A percentile compares a stretch with the other conserved stretches of the same genome.
phyloP scores from a whole-genome alignment of 2,329 filamentous ascomycete genomes.

The Amauroascus verrucosus region DNA sequence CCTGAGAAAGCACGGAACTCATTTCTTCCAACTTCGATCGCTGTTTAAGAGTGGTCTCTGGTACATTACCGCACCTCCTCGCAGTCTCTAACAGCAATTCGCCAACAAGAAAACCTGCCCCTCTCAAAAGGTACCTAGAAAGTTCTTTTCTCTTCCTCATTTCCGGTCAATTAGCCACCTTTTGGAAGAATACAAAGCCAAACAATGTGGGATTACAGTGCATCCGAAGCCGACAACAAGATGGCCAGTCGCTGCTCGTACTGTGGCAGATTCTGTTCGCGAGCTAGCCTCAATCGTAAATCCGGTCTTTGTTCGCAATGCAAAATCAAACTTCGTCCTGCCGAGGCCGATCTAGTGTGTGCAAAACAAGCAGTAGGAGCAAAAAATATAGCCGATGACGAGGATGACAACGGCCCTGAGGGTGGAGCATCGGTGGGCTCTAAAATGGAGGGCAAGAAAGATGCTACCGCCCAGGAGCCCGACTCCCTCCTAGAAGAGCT shows the following conservation, averaged over 20 bases:
- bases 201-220: conserved; percentile 17
- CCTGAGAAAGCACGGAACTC: conserved; percentile 2
- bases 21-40: not conserved
- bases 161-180: not conserved
- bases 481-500: conserved; percentile 3
- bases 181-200: conserved; percentile 9
- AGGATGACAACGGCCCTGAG: conserved; percentile 6
- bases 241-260: conserved; percentile 17
- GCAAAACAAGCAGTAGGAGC: conserved; percentile 1
- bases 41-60: not conserved
- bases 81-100: not conserved
- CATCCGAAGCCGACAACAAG: conserved; percentile 13
- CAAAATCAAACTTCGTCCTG: conserved; percentile 11
- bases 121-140: not conserved
- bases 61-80: not conserved
- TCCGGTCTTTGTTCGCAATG: conserved; percentile 16
- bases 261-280: conserved; percentile 17
- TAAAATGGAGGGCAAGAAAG: conserved; percentile 9
- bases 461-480: conserved; percentile 6
- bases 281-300: conserved; percentile 5
- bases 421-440: conserved; percentile 7
- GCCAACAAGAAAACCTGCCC: not conserved
- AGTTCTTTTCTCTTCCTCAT: not conserved
- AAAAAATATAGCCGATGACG: not conserved
- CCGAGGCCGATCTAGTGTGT: not conserved